These are phyloP conservation scores for Apiospora sp. DNA, from an alignment of 2,329 filamentous ascomycete genomes.

Conservation along the genomic window DNA sequence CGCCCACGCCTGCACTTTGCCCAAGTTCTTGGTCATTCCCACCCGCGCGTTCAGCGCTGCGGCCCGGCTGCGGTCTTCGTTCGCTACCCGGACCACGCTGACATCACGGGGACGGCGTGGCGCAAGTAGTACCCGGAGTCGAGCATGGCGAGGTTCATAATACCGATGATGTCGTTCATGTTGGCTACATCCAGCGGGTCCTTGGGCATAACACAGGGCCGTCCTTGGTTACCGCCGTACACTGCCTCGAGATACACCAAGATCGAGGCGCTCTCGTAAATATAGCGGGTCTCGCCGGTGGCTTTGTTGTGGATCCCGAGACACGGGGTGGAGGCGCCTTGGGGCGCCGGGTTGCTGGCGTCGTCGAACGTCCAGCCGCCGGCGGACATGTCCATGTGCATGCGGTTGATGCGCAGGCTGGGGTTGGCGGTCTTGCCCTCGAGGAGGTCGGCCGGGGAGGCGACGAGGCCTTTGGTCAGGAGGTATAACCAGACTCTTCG, in stretches of 20 bases:
- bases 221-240: not conserved
- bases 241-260: not conserved
- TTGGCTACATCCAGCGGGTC: conserved; percentile 23
- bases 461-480: not conserved
- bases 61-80: conserved; percentile 30
- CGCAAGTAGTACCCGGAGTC: conserved; percentile 30
- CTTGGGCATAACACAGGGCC: not conserved
- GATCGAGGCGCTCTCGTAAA: conserved; percentile 21
- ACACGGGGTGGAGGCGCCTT: not conserved
- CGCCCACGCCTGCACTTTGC: conserved; percentile 32
- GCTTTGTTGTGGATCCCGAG: conserved; percentile 2
- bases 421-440: not conserved
- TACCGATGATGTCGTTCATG: conserved; percentile 31
- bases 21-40: conserved; percentile 26
- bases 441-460: conserved; percentile 14
- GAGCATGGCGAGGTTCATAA: conserved; percentile 26
- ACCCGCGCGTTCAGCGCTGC: conserved; percentile 30
- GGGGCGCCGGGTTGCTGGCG: not conserved
- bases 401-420: conserved; percentile 14
- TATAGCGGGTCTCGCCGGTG: not conserved
- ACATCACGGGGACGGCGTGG: conserved; percentile 31
- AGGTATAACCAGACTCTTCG: conserved; percentile 12
- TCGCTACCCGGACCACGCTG: conserved; percentile 26
- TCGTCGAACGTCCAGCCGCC: conserved; percentile 15
- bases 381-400: not conserved